These are phyloP conservation scores for Saksenaea oblongispora DNA, from an alignment of 371 early-diverging fungal species.

Conservation along the genomic window DNA sequence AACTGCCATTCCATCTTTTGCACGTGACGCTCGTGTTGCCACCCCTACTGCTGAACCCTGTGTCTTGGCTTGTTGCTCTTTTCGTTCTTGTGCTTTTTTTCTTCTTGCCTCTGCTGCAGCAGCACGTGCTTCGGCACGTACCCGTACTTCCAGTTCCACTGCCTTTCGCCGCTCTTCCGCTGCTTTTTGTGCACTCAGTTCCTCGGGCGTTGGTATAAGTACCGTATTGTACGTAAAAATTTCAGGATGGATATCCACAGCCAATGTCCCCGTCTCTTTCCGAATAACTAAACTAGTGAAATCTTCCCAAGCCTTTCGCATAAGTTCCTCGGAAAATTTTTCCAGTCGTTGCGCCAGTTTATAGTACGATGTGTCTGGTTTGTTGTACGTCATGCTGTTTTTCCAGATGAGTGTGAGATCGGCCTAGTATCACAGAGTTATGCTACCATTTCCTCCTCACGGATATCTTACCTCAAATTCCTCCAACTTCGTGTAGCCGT, in stretches of 20 bases:
- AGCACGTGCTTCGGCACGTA: conserved; percentile 11
- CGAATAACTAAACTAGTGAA: conserved; percentile 40
- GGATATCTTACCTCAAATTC: conserved; percentile 38
- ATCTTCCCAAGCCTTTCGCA: conserved; percentile 41
- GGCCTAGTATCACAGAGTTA: conserved; percentile 32
- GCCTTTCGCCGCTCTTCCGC: conserved; percentile 6
- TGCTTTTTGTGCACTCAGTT: conserved; percentile 15
- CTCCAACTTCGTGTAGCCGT: conserved; percentile 39
- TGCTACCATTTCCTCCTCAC: neutral
- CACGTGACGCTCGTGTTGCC: conserved; percentile 1
- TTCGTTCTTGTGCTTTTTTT: conserved; percentile 6
- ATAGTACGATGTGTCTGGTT: conserved; percentile 70
- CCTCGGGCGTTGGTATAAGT: conserved; percentile 25
- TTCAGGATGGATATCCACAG: conserved; percentile 51
- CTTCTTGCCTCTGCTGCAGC: conserved; percentile 8
- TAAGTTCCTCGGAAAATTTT: conserved; percentile 32
- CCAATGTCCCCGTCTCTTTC: conserved; percentile 46
- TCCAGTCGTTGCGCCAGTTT: conserved; percentile 61
- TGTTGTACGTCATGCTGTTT: conserved; percentile 82
- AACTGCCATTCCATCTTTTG: neutral
- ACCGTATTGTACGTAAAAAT: conserved; percentile 52
- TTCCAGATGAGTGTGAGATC: conserved; percentile 72
- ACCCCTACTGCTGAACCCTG: neutral
- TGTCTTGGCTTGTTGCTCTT: neutral
- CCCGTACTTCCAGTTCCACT: conserved; percentile 10